Percentiles rank a stretch among this genome's conserved stretches.
Conservation (phyloP, 2,329 filamentous ascomycete species). For the Penicillium sp. region DNA sequence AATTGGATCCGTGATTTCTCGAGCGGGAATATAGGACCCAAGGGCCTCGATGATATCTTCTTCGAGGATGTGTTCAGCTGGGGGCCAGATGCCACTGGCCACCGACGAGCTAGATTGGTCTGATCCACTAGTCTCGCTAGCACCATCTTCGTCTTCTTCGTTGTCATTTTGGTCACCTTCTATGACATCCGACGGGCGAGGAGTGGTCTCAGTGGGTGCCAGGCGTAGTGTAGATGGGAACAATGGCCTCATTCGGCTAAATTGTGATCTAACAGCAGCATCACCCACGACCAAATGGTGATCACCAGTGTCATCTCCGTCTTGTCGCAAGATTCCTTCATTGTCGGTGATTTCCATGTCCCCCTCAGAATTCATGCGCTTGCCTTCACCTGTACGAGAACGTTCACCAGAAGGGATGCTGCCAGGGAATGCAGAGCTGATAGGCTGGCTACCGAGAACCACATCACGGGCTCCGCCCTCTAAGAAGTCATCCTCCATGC, state of each 20-base stretch:
- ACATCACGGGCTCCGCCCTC: slow-evolving; percentile 74
- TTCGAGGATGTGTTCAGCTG: slow-evolving; percentile 37
- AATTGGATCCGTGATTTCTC: slow-evolving; percentile 44
- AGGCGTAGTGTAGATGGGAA: slow-evolving; percentile 32
- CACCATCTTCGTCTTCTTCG: slow-evolving; percentile 25
- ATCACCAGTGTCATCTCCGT: slow-evolving; percentile 59
- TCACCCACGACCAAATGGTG: slow-evolving; percentile 60
- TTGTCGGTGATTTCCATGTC: slow-evolving; percentile 64
- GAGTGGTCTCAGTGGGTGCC: slow-evolving; percentile 13
- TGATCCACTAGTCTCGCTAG: slow-evolving; percentile 19
- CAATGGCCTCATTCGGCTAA: slow-evolving; percentile 34
- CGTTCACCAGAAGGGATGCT: slow-evolving; percentile 63
- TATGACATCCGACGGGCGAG: slow-evolving; percentile 5
- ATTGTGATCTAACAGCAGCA: slow-evolving; percentile 40
- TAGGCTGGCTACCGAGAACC: slow-evolving; percentile 69
- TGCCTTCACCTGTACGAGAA: slow-evolving; percentile 63
- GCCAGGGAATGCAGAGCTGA: slow-evolving; percentile 75
- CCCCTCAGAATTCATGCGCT: slow-evolving; percentile 61
- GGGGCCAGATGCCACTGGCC: slow-evolving; percentile 39
- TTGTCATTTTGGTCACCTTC: slow-evolving; percentile 14
- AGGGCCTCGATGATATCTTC: slow-evolving; percentile 45
- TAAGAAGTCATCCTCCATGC: slow-evolving; percentile 72
- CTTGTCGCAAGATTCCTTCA: slow-evolving; percentile 58
- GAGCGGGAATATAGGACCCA: slow-evolving; percentile 41
- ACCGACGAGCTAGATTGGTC: slow-evolving; percentile 30